A percentile compares a stretch with the other conserved stretches of the same genome.
These are phyloP conservation scores for Trichophyton mentagrophytes DNA, from an alignment of 2,329 filamentous ascomycete genomes.

Conservation along the genomic window DNA sequence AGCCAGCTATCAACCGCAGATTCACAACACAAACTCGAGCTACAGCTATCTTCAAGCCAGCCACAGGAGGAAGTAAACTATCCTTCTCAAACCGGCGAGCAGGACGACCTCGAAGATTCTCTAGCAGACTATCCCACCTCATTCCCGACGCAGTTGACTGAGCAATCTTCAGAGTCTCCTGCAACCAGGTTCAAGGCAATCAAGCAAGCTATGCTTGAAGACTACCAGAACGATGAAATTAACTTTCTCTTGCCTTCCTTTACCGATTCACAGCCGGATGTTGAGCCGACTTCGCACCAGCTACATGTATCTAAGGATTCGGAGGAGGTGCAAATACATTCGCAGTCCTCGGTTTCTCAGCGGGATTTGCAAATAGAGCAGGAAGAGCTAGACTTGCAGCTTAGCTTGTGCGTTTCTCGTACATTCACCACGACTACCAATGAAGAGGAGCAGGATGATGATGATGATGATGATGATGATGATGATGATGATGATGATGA, in stretches of 20 bases:
- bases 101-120: neutral
- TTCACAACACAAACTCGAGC: neutral
- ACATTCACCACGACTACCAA: neutral
- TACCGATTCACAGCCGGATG: neutral
- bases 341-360: neutral
- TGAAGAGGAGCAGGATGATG: slow-evolving; percentile 1
- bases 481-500: neutral
- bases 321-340: neutral
- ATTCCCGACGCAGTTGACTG: neutral
- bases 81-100: neutral
- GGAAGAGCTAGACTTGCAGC: neutral
- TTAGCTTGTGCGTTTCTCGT: neutral
- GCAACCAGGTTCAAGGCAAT: slow-evolving; percentile 10
- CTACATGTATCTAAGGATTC: neutral
- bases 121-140: neutral
- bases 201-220: slow-evolving; percentile 10
- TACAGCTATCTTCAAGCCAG: neutral
- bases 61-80: neutral
- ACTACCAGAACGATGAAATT: slow-evolving; percentile 10
- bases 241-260: slow-evolving; percentile 9
- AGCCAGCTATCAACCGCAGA: slow-evolving; percentile 8
- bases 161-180: slow-evolving; percentile 2
- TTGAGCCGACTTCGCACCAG: neutral
- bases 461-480: neutral
- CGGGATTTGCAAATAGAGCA: neutral